Base-by-base conservation (phyloP, 163 green algal species). In the Coccomyxa subellipsoidea region DNA sequence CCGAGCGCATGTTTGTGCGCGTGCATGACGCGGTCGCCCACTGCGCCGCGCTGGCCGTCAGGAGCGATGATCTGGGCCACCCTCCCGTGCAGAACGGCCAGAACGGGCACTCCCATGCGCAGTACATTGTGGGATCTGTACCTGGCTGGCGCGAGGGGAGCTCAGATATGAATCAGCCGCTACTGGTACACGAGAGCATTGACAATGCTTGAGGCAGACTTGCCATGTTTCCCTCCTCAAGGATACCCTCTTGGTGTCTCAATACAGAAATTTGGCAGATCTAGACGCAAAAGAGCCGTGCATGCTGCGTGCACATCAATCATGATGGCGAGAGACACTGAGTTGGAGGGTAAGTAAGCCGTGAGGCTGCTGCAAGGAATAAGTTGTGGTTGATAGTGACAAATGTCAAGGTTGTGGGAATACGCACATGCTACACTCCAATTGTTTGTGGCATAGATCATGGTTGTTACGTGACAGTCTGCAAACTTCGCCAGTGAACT, bases 21-120 rank as follows among this genome's bases (percentile, higher is more conserved):
- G 81, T 84, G 38, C 69, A 81, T 54, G 84, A 87, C 77, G 84
- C 84, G 23, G 80, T 87, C 5, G 82, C 78, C 76, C 69, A 79
- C n/a, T 85, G 81, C 75, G 66, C 27, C 31, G 27, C 27, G 21
- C 18, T 73, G 66, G 29, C 29, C 66, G 32, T 36, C 27, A 21
- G 66, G 29, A 36, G 29, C 27, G 66, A 32, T 18, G 66, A 34
- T 36, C 2, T 34, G 29, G 66, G 66, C 7, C 29, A 73, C 8
- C 25, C 59, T 10, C 59, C 59, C 10, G 9, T n/a, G 59, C 23
- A 10, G 25, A 36, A 73, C 66, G 66, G 21, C 29, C 66, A 73
- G 66, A 59, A 59, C 47, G 47, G 47, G 47, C 47, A 59, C 47
- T 59, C 21, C 47, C 47, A 59, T 59, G 47, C 47, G 3, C 47